Base-by-base conservation (phyloP, 139 green algal genomes). In the Haematococcus lacustris region DNA sequence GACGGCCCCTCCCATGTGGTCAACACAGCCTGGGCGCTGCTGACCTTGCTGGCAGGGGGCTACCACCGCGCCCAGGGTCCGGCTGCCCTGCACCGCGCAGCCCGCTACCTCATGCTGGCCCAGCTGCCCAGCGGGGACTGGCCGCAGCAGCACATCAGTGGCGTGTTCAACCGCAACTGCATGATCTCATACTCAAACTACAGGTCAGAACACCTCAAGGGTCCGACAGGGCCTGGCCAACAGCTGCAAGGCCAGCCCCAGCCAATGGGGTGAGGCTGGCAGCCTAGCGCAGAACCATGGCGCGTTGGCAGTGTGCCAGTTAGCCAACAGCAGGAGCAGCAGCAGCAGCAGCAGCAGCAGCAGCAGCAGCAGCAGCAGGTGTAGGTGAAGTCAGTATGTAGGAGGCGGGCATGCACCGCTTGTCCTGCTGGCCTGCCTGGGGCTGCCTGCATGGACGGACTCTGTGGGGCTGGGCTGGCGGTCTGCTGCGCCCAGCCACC, bases 141-240 rank as follows among this genome's bases (percentile, higher is more conserved):
- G 89, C 96, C 96, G 30, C 95, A 99, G 87, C 93, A 99, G 89
- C 83, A 91, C 74, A 99, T 99, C 84, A 96, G 84, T 53, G 96
- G 95, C 35, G 96, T 99, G 3, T 99, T 99, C 90, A 99, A 99
- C 85, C 85, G 89, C 76, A 99, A 99, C 85, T 99, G 93, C 88
- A 97, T 98, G 92, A 99, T 99, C 84, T 95, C 89, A 0, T 99
- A 98, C 70, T 87, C 93, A 30, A 96, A 97, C 84, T 99, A 99
- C 85, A 83, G 92, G 87, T 92, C 50, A 13, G 82, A 2, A 17
- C 28, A 30, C 57, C 25, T 30, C 57, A 65, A n/a, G n/a, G n/a
- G n/a, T n/a, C n/a, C n/a, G n/a, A n/a, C n/a, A n/a, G n/a, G n/a
- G n/a, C n/a, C n/a, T n/a, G n/a, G n/a, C n/a, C n/a, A n/a, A n/a